Conservation (phyloP, 345 rosid species). For the Syzygium grande region DNA sequence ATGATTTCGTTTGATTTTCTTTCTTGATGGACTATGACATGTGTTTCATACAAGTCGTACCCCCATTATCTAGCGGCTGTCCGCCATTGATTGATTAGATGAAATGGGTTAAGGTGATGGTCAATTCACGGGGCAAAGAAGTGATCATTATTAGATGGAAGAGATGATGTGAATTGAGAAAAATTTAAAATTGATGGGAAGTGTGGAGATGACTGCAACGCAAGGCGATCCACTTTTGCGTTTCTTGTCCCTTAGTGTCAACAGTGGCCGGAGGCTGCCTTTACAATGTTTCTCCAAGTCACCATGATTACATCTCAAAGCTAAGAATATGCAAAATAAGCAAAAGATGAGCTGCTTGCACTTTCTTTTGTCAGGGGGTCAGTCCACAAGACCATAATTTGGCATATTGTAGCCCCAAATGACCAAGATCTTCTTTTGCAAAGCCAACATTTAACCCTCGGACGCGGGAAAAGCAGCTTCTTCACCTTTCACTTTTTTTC, state of each 20-base stretch:
- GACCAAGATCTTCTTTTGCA: neutral
- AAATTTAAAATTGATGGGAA: neutral
- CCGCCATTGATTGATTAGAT: neutral
- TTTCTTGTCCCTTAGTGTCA: neutral
- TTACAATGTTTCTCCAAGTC: neutral
- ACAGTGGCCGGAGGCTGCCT: neutral
- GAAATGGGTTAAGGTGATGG: neutral
- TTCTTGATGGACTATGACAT: neutral
- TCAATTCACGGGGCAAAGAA: neutral
- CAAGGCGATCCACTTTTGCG: neutral
- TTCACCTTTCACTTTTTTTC: neutral
- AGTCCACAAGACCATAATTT: neutral
- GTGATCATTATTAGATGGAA: neutral
- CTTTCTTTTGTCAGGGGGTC: neutral
- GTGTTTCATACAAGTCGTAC: neutral
- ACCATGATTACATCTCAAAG: neutral
- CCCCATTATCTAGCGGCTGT: neutral
- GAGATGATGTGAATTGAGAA: neutral
- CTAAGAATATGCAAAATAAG: neutral
- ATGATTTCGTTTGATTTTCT: neutral
- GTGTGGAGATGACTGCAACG: neutral
- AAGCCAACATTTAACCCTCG: neutral
- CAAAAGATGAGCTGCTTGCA: neutral
- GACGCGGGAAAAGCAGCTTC: neutral
- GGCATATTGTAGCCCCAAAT: neutral